Evolutionary conservation across 148 eudicot species (phyloP), one percentile per base, ranked within the genome.

Genomic region (Rhododendron simsii): DNA sequence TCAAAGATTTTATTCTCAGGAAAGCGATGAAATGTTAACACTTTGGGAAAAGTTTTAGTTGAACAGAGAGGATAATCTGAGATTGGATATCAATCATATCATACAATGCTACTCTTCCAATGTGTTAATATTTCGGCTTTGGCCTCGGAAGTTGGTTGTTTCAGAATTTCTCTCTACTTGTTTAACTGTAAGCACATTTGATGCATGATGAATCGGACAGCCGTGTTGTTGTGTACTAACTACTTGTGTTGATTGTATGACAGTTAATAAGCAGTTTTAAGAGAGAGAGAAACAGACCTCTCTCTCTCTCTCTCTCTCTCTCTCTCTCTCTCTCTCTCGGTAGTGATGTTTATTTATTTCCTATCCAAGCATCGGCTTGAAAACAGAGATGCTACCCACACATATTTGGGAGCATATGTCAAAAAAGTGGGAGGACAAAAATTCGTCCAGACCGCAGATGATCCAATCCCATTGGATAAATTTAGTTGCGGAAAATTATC

Each of bases 1-100:
- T 93, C 20, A 91, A 84, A 85, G 99, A 96, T 90, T 94, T 88
- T 76, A 18, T 96, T 87, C 69, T 93, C 23, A 85, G 91, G 76
- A 89, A 47, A 67, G 85, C 39, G 13, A 89, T 94, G 91, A 92
- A 92, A 74, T 92, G 91, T 84, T 92, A 83, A 90, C 18, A 39
- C 12, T 74, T 74, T 33, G 11, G 28, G 28, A 63, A 63, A 63
- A 21, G 11, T 21, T 21, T 63, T 1, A n/a, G 8, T 23, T 23
- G 11, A 67, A 67, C 30, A 2, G 13, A 26, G 1, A 69, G 14
- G 2, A 63, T 23, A 30, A 65, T 65, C 30, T 65, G 16, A 28
- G 37, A 28, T 28, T 69, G 75, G 30, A 28, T 28, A 69, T 41
- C 45, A 41, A 41, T 41, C 45, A 41, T 41, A 41, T 11, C 33